Conservation (phyloP, 345 rosid species). For the Dovyalis caffra region DNA sequence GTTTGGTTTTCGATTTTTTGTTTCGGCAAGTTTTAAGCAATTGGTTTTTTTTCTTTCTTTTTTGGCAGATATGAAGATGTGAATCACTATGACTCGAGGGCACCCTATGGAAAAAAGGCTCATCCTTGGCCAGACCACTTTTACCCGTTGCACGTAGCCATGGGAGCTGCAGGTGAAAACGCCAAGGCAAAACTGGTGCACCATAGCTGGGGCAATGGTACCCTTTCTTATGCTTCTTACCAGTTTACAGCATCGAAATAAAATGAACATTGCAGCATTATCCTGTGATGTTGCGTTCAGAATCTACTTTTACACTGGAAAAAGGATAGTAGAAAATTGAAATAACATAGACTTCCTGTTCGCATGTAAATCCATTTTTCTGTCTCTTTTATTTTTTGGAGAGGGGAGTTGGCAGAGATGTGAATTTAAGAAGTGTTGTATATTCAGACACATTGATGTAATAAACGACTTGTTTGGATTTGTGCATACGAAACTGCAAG, state of each 20-base stretch:
- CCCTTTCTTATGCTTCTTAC: slow-evolving; percentile 82
- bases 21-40: no score
- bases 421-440: neutral
- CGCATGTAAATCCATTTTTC: neutral
- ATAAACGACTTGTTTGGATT: neutral
- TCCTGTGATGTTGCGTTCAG: no score
- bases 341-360: no score
- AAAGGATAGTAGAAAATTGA: no score
- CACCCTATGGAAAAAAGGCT: slow-evolving; percentile 70
- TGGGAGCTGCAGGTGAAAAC: slow-evolving; percentile 81
- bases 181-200: slow-evolving; percentile 75
- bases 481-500: neutral
- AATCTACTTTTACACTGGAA: no score
- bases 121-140: slow-evolving; percentile 94
- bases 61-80: slow-evolving; percentile 67
- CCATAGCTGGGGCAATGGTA: slow-evolving; percentile 70
- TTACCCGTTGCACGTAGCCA: slow-evolving; percentile 82
- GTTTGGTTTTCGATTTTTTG: no score
- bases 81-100: slow-evolving; percentile 59
- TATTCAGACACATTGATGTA: neutral
- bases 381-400: neutral
- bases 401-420: no score
- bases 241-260: slow-evolving; percentile 46
- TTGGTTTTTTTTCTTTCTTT: neutral
- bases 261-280: neutral